These are phyloP conservation scores for Termitomyces titanicus DNA, from an alignment of 768 basidiomycete genomes.

Conservation along the genomic window DNA sequence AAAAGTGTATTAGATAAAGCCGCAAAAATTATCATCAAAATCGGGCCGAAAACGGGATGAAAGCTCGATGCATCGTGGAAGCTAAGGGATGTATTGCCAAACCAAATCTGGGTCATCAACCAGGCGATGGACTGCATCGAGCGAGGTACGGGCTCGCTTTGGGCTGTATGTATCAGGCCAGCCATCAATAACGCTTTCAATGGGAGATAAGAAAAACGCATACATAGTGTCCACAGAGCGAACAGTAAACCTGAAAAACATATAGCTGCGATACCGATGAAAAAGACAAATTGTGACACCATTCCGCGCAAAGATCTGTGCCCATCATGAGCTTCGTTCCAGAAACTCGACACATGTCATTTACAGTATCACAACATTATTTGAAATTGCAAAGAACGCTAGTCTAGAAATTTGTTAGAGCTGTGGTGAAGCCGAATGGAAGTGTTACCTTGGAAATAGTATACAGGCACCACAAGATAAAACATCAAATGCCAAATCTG, in stretches of 20 bases:
- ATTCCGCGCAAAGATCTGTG: constrained; percentile 75
- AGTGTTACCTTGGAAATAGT: constrained; percentile 68
- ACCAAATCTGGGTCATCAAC: constrained; percentile 88
- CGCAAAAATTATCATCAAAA: constrained; percentile 78
- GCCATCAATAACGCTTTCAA: not conserved
- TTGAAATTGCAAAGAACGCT: constrained; percentile 77
- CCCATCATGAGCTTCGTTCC: not conserved
- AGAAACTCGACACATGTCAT: constrained; percentile 18
- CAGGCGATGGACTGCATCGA: constrained; percentile 60
- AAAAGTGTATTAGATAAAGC: constrained; percentile 76
- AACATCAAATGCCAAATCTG: constrained; percentile 75
- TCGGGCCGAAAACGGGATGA: constrained; percentile 70
- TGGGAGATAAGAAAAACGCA: not conserved
- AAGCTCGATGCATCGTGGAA: constrained; percentile 56
- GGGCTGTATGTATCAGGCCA: not conserved
- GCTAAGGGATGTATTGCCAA: constrained; percentile 68
- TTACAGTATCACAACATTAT: constrained; percentile 77
- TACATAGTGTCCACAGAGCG: constrained; percentile 45
- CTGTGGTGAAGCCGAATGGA: not conserved
- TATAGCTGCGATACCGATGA: constrained; percentile 70
- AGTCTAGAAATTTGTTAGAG: constrained; percentile 35
- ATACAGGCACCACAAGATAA: constrained; percentile 84
- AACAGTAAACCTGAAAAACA: constrained; percentile 78
- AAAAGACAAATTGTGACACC: constrained; percentile 76
- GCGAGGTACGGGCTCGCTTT: constrained; percentile 26